Percentiles rank a stretch among this genome's conserved stretches.
phyloP scores from a whole-genome alignment of 129 eudicot genomes.

The Logfia minima region DNA sequence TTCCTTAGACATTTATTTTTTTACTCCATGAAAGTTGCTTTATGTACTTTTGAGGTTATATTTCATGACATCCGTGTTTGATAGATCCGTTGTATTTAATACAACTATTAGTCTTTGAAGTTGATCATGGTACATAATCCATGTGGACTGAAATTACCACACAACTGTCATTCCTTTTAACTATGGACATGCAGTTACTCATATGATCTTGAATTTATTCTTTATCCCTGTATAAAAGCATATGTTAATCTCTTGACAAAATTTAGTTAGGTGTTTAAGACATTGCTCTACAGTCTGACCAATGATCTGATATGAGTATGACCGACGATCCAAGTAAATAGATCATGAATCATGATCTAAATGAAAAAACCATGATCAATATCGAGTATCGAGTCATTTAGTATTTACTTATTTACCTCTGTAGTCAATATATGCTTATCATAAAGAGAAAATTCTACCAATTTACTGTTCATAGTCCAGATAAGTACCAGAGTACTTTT shows the following conservation, averaged over 20 bases:
- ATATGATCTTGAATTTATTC: neutral
- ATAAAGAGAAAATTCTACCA: no score
- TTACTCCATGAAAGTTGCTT: neutral
- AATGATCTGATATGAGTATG: neutral
- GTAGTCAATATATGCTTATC: no score
- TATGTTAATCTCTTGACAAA: neutral
- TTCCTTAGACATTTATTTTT: neutral
- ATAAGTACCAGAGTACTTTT: no score
- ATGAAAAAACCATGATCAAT: no score
- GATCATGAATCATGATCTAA: no score
- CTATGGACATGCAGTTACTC: neutral
- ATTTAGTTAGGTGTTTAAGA: no score
- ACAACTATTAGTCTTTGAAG: neutral
- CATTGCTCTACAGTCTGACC: neutral
- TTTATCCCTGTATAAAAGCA: neutral
- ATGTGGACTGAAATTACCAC: neutral
- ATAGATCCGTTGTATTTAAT: neutral
- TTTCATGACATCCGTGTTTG: neutral
- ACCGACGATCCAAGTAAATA: neutral
- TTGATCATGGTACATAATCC: neutral
- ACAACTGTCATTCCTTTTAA: neutral
- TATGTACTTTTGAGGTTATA: constrained; percentile 16
- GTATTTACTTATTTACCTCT: no score
- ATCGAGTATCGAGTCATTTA: no score
- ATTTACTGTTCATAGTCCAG: no score